Evolutionary conservation across 257 asterid species (phyloP), one percentile per base, ranked within the genome.

Genomic region (Solanum piurae): DNA sequence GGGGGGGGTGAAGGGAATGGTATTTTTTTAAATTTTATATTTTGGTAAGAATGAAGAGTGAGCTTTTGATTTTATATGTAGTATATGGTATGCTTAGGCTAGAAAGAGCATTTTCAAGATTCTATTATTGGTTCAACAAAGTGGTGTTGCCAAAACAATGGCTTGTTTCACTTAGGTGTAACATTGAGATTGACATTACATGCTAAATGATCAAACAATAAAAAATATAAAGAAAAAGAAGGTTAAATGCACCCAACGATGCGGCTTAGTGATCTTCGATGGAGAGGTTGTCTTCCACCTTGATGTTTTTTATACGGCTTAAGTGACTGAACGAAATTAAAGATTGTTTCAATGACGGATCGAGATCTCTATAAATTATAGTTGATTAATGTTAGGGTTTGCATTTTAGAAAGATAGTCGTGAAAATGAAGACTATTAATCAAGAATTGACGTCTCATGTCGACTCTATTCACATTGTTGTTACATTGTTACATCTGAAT

Each of bases 141-240:
- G 71, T 23, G 84, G 25, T 62, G 42, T 66, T 80, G 85, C 42
- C 83, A 36, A 75, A 18, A 73, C 31, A 58, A 40, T 83, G 86
- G 58, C 75, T 72, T 92, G 91, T 89, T 92, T 87, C 85, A 88
- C 85, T 64, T 88, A 71, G 90, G 85, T 89, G 94, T 88, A 86
- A 91, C 91, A 92, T 62, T 85, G 94, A 89, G 89, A 87, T 87
- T 87, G 92, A 91, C 94, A 87, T 86, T 89, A 89, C 88, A 88
- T 90, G 88, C 82, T 55, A 55, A 89, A 76, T 88, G 72, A 88
- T 86, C 23, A 12, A 25, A 29, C 36, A 52, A 49, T 14, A 12
- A 33, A 13, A 4, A 5, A 4, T 2, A 23, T 3, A 12, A 31
- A 82, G 1, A 0, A 2, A 31, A 29, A n/a, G 2, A 6, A 27